These are phyloP conservation scores for Collybia nuda DNA, from an alignment of 768 basidiomycete species.

Conservation along the genomic window DNA sequence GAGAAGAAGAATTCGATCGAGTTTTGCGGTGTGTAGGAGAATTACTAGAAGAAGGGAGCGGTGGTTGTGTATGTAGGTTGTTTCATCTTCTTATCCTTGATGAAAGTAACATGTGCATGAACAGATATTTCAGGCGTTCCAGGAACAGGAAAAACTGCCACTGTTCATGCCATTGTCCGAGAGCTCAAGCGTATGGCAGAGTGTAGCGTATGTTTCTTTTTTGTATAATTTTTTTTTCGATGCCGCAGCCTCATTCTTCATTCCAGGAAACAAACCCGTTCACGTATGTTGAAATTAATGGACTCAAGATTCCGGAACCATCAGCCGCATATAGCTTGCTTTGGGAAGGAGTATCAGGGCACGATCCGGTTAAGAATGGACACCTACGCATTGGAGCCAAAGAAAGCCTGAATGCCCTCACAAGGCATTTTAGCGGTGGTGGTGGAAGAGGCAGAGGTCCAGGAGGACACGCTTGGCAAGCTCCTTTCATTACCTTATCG, in stretches of 20 bases:
- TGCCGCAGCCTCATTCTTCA: constrained; percentile 1
- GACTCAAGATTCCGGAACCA: constrained; percentile 90
- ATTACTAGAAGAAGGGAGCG: constrained; percentile 87
- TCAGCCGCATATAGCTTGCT: constrained; percentile 88
- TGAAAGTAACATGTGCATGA: constrained; percentile 1
- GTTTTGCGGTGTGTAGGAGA: constrained; percentile 80
- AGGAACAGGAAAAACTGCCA: constrained; percentile 99
- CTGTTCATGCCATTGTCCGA: constrained; percentile 89
- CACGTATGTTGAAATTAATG: constrained; percentile 97
- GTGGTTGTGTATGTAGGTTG: constrained; percentile 90
- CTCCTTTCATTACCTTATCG: constrained; percentile 7
- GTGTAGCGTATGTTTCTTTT: constrained; percentile 53
- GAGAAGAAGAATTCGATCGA: constrained; percentile 80
- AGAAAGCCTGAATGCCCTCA: constrained; percentile 79
- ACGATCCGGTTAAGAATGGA: constrained; percentile 61
- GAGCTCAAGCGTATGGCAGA: constrained; percentile 90
- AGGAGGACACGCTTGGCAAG: constrained; percentile 85
- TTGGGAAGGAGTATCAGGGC: constrained; percentile 91
- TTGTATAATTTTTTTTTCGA: background rate
- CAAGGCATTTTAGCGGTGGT: constrained; percentile 71
- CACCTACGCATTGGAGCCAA: constrained; percentile 71
- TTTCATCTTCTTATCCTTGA: background rate
- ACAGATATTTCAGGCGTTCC: constrained; percentile 96
- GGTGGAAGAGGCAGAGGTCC: constrained; percentile 58
- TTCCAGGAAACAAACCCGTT: constrained; percentile 89